Base-by-base conservation (phyloP, 2,329 filamentous ascomycete genomes). In the Harringtonia lauricola region DNA sequence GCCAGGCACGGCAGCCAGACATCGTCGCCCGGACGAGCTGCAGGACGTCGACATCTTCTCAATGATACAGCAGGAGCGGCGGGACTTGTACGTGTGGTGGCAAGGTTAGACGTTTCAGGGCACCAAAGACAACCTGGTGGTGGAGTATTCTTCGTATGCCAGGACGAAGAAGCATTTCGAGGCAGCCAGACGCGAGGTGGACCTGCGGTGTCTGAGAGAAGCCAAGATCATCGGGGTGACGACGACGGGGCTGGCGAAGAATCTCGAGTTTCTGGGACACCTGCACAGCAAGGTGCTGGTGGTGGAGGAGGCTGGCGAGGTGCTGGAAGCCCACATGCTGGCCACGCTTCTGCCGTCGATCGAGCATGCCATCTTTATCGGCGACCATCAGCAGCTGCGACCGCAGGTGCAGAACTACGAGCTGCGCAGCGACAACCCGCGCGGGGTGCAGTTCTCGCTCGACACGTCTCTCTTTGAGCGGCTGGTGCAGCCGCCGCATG, bases 241-340 rank as follows among this genome's bases (percentile, higher is more conserved):
- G 0, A 81, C 78, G 0, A 74, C 71, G 0, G 76, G 76, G 0
- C 59, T 81, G 2, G 77, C 78, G 0, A 59, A 61, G 18, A 68
- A 74, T 15, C 56, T 76, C 0, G 57, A 64, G 0, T 49, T 73
- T 1, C 59, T 83, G 0, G 63, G 67, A 8, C 64, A 65, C 8
- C 47, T 81, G 2, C 54, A 59, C 8, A 61, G 63, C 28, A 80
- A 81, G 47, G 69, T 82, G 0, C 56, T 85, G 15, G 55, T 85
- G 1, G 81, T 75, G 29, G 81, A 86, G 54, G 81, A 86, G 52
- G 81, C 81, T 2, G 81, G 72, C 0, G 80, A 86, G 48, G 74
- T 85, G 0, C 62, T 84, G 28, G 81, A 86, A 54, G 65, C 74
- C 0, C 79, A 84, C 46, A 61, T 74, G 3, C 55, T 84, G 1